Percentiles rank a stretch among this genome's conserved stretches.
phyloP scores from a whole-genome alignment of 2,329 filamentous ascomycete genomes.

The Tolypocladium endophyticum region DNA sequence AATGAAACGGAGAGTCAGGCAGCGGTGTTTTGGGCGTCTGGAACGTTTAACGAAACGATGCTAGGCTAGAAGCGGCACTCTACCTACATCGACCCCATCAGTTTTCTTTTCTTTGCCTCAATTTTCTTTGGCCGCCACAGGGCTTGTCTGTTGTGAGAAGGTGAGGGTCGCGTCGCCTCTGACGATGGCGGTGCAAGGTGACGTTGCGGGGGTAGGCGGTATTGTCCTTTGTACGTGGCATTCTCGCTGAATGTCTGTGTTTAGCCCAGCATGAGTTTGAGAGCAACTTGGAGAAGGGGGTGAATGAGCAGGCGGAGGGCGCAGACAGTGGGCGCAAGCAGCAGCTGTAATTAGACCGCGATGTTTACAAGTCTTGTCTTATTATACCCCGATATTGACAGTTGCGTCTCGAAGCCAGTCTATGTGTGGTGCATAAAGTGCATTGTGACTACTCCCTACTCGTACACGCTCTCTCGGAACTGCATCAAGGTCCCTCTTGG shows the following conservation, averaged over 20 bases:
- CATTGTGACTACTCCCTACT: not conserved
- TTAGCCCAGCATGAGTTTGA: conserved; percentile 13
- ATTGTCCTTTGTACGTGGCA: conserved; percentile 22
- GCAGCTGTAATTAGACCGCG: conserved; percentile 24
- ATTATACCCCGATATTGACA: conserved; percentile 7
- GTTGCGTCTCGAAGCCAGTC: not conserved
- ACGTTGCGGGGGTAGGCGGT: not conserved
- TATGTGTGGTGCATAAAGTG: not conserved
- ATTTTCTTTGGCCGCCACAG: not conserved
- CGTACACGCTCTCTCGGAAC: not conserved
- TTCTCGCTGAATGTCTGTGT: conserved; percentile 16
- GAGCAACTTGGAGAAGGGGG: conserved; percentile 3
- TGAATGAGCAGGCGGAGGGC: conserved; percentile 5
- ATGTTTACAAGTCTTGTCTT: conserved; percentile 13
- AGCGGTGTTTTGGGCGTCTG: conserved; percentile 20
- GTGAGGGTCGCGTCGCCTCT: not conserved
- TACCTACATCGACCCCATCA: conserved; percentile 3
- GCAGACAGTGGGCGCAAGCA: conserved; percentile 6
- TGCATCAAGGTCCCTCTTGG: not conserved
- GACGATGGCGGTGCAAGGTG: not conserved
- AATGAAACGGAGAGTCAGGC: conserved; percentile 3
- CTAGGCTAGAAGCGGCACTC: conserved; percentile 7
- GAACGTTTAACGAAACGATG: conserved; percentile 13
- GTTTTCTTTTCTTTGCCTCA: conserved; percentile 8
- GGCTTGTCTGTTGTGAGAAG: not conserved